Evolutionary conservation across 2,329 filamentous ascomycete genomes (phyloP), one percentile per base, ranked within the genome.

Genomic region (Ophiostoma perfectum): DNA sequence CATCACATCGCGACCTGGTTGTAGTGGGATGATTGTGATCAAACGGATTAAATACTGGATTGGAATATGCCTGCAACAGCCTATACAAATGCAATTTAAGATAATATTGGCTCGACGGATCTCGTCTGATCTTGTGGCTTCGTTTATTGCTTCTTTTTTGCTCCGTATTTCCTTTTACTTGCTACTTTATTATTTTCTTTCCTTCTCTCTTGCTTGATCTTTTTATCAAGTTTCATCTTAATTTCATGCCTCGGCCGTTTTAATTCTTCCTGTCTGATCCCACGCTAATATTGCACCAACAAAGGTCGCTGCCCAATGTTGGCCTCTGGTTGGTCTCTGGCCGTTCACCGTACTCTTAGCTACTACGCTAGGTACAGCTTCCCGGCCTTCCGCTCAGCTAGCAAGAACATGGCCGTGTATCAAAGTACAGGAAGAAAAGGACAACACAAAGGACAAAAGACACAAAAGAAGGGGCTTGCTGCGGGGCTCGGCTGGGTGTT

Each of bases 271-370:
- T 41, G 6, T 63, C 38, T 42, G n/a, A 63, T 42, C 58, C 16
- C 16, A 63, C 60, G 60, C 60, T 42, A 42, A 41, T 63, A 42
- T n/a, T 7, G 9, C 38, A 42, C 11, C 60, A 41, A 42, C 18
- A 55, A 49, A 55, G n/a, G 8, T 63, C 60, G 60, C 60, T 9
- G 60, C 58, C 49, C 49, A 55, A 64, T 4, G n/a, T 55, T 60
- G 55, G 55, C 5, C 27, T 38, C 55, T 60, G 27, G 27, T 60
- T 60, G 55, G 55, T 7, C 55, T 38, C 27, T 60, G 55, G 2
- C 55, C 63, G 41, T 63, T 68, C 67, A 68, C 67, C 67, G 67
- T 60, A 60, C 55, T 66, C 62, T 67, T 68, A 65, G 39, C 49
- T 65, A 60, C 47, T 39, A 55, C 67, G 65, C 67, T 68, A 65